Conservation (phyloP, 805 yeast species). For the Pichia manshurica region DNA sequence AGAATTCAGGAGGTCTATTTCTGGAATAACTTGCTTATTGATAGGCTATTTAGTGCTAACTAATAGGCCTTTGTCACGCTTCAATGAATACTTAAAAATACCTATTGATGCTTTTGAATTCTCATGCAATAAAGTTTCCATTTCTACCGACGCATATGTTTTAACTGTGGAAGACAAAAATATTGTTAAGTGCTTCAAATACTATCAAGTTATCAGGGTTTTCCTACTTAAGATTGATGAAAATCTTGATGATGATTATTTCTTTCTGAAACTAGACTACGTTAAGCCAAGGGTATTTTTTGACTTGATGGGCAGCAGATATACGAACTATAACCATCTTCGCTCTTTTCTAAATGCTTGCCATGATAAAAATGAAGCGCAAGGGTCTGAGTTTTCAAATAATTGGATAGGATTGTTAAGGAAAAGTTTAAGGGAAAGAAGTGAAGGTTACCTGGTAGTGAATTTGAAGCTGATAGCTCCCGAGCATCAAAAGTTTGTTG, state of each 20-base stretch:
- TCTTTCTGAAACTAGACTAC: constrained; percentile 4
- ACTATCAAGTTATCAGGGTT: neutral
- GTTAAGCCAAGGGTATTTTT: constrained; percentile 1
- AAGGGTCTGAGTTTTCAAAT: neutral
- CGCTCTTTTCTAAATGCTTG: constrained; percentile 2
- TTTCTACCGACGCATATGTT: neutral
- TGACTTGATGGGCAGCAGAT: constrained; percentile 6
- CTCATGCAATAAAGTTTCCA: neutral
- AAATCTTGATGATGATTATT: neutral
- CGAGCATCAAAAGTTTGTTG: constrained; percentile 5
- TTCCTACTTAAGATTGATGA: neutral
- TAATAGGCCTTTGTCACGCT: neutral
- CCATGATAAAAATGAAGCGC: neutral
- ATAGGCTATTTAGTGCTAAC: constrained; percentile 8
- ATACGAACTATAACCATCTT: constrained; percentile 1
- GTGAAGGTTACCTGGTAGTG: constrained; percentile 9
- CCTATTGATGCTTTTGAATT: neutral
- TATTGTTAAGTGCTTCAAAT: neutral
- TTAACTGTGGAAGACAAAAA: neutral
- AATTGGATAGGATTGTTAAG: neutral
- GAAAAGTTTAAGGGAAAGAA: constrained; percentile 3
- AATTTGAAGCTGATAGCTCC: constrained; percentile 7
- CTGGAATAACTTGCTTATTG: constrained; percentile 4
- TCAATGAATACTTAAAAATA: constrained; percentile 3
- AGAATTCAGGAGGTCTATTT: constrained; percentile 3